Conservation (phyloP, 306 rosid species). For the Myrica gale region DNA sequence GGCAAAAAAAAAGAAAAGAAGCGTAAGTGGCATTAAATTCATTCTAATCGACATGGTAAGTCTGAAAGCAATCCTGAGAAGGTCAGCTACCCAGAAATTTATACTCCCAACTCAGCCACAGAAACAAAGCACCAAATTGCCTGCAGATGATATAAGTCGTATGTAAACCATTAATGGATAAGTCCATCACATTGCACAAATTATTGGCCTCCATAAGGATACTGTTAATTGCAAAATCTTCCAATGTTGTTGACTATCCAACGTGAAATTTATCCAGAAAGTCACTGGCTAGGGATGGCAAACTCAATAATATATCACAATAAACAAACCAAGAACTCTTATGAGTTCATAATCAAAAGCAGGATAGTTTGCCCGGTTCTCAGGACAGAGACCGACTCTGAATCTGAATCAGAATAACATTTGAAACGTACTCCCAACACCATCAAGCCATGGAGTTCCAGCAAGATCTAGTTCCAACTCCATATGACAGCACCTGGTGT, state of each 20-base stretch:
- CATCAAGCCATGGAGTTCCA: conserved; percentile 4
- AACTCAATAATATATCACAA: neutral
- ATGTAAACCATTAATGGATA: neutral
- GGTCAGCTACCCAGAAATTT: neutral
- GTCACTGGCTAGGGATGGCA: neutral
- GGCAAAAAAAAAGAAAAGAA: neutral
- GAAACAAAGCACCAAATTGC: neutral
- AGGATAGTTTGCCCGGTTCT: neutral
- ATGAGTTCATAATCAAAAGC: neutral
- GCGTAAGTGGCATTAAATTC: no score
- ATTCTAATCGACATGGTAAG: no score
- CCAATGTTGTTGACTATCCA: neutral
- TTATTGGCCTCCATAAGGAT: neutral
- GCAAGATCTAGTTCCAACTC: neutral
- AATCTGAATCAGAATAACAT: no score
- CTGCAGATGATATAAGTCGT: neutral
- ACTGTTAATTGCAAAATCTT: neutral
- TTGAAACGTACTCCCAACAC: conserved; percentile 8
- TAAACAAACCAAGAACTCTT: neutral
- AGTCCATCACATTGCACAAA: neutral
- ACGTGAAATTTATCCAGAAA: neutral
- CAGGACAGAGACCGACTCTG: no score
- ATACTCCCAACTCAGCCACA: neutral
- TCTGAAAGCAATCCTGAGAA: neutral
- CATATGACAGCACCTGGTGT: conserved; percentile 19